Percentiles rank a stretch among this genome's conserved stretches.
Conservation (phyloP, 306 rosid species). For the Macrotyloma uniflorum region DNA sequence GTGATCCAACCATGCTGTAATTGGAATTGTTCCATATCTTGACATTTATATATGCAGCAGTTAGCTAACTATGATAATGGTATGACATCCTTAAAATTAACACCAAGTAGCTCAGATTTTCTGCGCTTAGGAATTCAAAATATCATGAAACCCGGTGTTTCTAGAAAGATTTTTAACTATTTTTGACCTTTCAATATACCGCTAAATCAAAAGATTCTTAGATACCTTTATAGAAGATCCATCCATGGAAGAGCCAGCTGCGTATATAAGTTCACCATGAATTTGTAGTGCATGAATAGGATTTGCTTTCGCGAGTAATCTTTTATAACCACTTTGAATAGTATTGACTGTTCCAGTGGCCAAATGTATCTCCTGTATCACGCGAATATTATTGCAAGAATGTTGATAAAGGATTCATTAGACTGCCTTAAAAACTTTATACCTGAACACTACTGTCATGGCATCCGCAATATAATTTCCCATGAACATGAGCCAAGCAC, state of each 20-base stretch:
- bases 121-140: slow-evolving; percentile 7
- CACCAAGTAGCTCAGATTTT: slow-evolving; percentile 10
- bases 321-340: slow-evolving; percentile 74
- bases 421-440: slow-evolving; percentile 25
- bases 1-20: slow-evolving; percentile 63
- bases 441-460: slow-evolving; percentile 90
- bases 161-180: background rate
- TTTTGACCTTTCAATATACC: background rate
- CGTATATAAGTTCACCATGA: slow-evolving; percentile 63
- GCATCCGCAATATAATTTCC: slow-evolving; percentile 86
- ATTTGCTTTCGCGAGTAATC: slow-evolving; percentile 73
- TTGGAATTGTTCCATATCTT: slow-evolving; percentile 78
- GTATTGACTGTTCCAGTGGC: slow-evolving; percentile 62
- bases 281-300: slow-evolving; percentile 73
- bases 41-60: slow-evolving; percentile 12
- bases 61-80: slow-evolving; percentile 1
- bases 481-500: slow-evolving; percentile 67
- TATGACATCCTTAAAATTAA: slow-evolving; percentile 14
- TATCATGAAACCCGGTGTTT: slow-evolving; percentile 10
- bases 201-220: background rate
- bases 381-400: slow-evolving; percentile 14
- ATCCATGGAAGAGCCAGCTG: slow-evolving; percentile 72
- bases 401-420: slow-evolving; percentile 33
- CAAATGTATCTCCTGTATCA: slow-evolving; percentile 77
- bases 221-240: slow-evolving; percentile 83